Percentiles rank a stretch among this genome's conserved stretches.
Conservation (phyloP, 179 eudicot genomes). For the Spergularia azorica region DNA sequence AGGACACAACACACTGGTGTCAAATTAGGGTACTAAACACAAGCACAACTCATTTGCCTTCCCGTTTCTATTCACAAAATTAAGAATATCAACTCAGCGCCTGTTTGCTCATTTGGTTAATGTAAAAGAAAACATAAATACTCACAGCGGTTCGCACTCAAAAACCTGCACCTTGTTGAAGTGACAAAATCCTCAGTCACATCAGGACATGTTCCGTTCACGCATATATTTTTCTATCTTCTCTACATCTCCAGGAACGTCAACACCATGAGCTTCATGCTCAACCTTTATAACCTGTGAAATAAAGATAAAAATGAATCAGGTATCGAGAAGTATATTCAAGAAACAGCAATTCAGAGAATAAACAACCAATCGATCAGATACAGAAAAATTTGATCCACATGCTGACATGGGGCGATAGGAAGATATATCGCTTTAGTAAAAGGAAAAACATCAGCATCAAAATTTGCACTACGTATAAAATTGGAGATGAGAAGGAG, state of each 20-base stretch:
- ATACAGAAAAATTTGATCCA: not conserved
- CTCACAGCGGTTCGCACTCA: too few species aligned
- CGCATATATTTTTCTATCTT: constrained; percentile 83
- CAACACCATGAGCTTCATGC: constrained; percentile 94
- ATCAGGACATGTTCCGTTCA: constrained; percentile 61
- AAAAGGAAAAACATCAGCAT: too few species aligned
- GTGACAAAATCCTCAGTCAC: not conserved
- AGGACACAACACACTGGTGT: too few species aligned
- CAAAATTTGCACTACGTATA: not conserved
- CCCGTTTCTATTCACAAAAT: too few species aligned
- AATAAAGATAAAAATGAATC: not conserved
- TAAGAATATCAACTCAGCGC: too few species aligned
- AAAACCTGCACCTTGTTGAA: not conserved
- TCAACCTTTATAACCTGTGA: constrained; percentile 88
- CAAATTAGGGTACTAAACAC: too few species aligned
- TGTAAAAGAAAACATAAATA: too few species aligned
- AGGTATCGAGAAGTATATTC: not conserved
- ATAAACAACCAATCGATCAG: not conserved
- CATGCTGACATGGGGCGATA: not conserved
- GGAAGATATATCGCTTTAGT: not conserved
- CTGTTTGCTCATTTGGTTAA: too few species aligned
- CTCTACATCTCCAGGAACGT: constrained; percentile 83
- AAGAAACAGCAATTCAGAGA: not conserved
- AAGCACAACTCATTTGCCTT: too few species aligned
- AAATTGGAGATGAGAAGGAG: not conserved